Conservation (phyloP, 176 grass and related monocot species). For the Hyparrhenia diplandra region DNA sequence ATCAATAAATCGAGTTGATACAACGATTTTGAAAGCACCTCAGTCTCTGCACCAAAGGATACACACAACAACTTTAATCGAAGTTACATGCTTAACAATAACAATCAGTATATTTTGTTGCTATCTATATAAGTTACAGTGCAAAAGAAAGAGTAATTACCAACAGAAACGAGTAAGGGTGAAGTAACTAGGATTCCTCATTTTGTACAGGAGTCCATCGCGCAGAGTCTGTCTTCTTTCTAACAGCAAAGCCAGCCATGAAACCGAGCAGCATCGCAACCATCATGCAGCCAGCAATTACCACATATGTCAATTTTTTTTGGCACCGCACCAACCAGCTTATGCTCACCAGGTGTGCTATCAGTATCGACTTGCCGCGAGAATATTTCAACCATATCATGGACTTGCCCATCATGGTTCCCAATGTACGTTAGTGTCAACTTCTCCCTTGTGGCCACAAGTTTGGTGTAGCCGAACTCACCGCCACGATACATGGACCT, state of each 20-base stretch:
- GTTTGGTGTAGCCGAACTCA: background rate
- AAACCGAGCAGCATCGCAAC: background rate
- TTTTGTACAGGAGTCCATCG: background rate
- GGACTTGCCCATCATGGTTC: slow-evolving; percentile 20
- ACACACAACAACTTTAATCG: background rate
- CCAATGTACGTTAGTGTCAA: background rate
- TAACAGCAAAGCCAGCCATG: background rate
- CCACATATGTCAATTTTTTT: background rate
- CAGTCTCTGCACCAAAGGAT: background rate
- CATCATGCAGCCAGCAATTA: background rate
- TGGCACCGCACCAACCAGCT: background rate
- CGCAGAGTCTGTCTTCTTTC: background rate
- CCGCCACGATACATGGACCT: background rate
- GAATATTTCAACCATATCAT: slow-evolving; percentile 82
- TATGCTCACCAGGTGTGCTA: background rate
- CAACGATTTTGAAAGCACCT: background rate
- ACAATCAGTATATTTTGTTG: background rate
- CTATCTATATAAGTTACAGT: background rate
- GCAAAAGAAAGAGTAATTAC: background rate
- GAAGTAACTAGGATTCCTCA: background rate
- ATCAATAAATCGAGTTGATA: background rate
- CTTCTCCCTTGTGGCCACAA: background rate
- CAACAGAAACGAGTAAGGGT: background rate
- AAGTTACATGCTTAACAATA: background rate
- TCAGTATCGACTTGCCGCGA: background rate